Evolutionary conservation across 768 basidiomycete genomes (phyloP).

Genomic region (Cubamyces sp.): DNA sequence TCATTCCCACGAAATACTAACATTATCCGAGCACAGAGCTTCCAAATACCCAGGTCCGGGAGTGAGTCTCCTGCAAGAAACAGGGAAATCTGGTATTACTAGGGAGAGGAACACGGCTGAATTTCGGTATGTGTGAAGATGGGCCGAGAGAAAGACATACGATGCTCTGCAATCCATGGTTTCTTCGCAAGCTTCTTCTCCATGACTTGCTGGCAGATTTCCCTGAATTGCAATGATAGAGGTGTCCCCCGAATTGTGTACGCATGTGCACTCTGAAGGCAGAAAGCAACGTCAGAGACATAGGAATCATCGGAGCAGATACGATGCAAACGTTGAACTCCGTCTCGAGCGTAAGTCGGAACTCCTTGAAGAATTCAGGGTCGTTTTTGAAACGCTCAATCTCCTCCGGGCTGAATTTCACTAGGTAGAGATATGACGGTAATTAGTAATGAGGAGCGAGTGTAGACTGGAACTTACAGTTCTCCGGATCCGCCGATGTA

Average conservation of each 20-base stretch:
- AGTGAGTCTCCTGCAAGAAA: slow-evolving; percentile 63
- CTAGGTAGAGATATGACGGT: background rate
- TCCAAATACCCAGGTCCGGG: slow-evolving; percentile 72
- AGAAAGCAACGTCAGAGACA: slow-evolving; percentile 30
- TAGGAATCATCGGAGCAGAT: background rate
- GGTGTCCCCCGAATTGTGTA: slow-evolving; percentile 46
- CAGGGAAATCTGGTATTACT: slow-evolving; percentile 63
- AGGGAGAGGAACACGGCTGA: background rate
- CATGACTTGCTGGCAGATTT: slow-evolving; percentile 50
- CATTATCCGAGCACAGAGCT: slow-evolving; percentile 65
- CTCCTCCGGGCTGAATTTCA: slow-evolving; percentile 46
- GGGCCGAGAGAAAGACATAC: slow-evolving; percentile 32
- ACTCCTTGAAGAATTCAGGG: slow-evolving; percentile 49
- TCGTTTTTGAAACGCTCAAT: slow-evolving; percentile 50
- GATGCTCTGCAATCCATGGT: slow-evolving; percentile 61
- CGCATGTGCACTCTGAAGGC: slow-evolving; percentile 35
- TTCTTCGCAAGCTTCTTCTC: slow-evolving; percentile 53
- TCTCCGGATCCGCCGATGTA: slow-evolving; percentile 35
- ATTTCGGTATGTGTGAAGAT: background rate
- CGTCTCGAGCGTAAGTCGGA: slow-evolving; percentile 51
- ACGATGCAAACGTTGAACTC: slow-evolving; percentile 49
- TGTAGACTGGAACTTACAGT: slow-evolving; percentile 40
- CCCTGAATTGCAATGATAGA: slow-evolving; percentile 41
- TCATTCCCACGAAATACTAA: slow-evolving; percentile 28
- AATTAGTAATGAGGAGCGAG: too few species aligned